Evolutionary conservation across 495 filamentous ascomycete species (phyloP), one percentile per base, ranked within the genome.

Genomic region (Cercophora samala): DNA sequence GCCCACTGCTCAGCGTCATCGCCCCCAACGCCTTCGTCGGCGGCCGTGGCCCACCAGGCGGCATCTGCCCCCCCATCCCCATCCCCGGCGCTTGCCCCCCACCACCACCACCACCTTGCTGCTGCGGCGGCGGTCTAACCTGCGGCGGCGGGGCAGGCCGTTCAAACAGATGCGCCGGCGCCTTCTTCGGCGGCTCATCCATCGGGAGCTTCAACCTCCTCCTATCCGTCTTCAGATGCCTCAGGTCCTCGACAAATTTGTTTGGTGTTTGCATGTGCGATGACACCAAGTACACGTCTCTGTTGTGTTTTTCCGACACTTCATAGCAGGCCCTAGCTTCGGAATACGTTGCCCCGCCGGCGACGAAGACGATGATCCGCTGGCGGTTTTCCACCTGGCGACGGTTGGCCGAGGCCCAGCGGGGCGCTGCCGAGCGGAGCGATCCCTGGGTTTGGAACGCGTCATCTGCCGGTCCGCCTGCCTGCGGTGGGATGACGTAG

Each of bases 361-460:
- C 94, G 87, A 98, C 90, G 76, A 97, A 97, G 58, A 98, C 89
- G 66, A 99, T 90, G 58, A 98, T 87, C 54, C 95, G 89, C 77
- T 99, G 95, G 58, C 89, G 86, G 62, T 91, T 92, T 71, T 97
- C 93, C 21, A 89, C 86, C 11, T 87, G 86, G 18, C 89, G 84
- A 25, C 88, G 83, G 63, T 91, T 87, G 15, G 91, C 89, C 60
- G 90, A 90, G 8, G 95, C 95, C 95, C 95, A 99, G 11, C 93
- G 95, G 6, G 95, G 95, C 70, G 96, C 96, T 22, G 85, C 86
- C 26, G 93, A 91, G 68, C 91, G 92, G 51, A 99, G 81, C 4
- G 94, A 97, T 29, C 89, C 87, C 15, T 92, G 87, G 11, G 88
- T 74, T 58, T 79, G 82, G 42, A 84, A 77, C 53, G 80, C 73